These are phyloP conservation scores for Selaginella tamariscina DNA, from an alignment of 75 land plant species.

Conservation along the genomic window DNA sequence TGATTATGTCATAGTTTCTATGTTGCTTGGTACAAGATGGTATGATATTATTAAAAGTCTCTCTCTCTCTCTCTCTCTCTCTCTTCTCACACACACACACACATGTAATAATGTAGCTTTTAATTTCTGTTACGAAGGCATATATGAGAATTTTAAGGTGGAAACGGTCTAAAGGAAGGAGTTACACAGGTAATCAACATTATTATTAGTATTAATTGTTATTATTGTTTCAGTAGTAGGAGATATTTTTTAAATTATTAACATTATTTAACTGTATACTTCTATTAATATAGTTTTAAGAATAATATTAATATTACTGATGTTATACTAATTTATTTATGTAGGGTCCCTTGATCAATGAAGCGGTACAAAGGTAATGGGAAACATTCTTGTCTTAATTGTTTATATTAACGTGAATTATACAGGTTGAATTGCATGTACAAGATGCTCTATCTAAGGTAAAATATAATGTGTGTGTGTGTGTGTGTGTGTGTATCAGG, in stretches of 20 bases:
- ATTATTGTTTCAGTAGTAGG: no score
- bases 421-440: constrained; percentile 79
- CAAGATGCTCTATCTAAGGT: constrained; percentile 90
- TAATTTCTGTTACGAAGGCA: constrained; percentile 51
- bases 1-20: not conserved
- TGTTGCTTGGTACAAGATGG: constrained; percentile 75
- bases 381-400: not conserved
- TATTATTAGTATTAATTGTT: not conserved
- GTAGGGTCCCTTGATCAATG: constrained; percentile 92
- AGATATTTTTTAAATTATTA: not conserved
- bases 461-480: no score
- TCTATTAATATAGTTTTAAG: not conserved
- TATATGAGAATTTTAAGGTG: constrained; percentile 81
- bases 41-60: constrained; percentile 14
- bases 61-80: not conserved
- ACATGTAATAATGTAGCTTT: no score
- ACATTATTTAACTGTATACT: not conserved
- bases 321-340: constrained; percentile 9
- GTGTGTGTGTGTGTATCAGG: no score
- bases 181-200: constrained; percentile 52
- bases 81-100: no score
- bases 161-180: constrained; percentile 79
- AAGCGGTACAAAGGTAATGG: constrained; percentile 75
- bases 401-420: constrained; percentile 17
- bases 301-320: no score